Evolutionary conservation across 2,329 filamentous ascomycete genomes (phyloP).

Genomic region (Aotearoamyces nothofagi): DNA sequence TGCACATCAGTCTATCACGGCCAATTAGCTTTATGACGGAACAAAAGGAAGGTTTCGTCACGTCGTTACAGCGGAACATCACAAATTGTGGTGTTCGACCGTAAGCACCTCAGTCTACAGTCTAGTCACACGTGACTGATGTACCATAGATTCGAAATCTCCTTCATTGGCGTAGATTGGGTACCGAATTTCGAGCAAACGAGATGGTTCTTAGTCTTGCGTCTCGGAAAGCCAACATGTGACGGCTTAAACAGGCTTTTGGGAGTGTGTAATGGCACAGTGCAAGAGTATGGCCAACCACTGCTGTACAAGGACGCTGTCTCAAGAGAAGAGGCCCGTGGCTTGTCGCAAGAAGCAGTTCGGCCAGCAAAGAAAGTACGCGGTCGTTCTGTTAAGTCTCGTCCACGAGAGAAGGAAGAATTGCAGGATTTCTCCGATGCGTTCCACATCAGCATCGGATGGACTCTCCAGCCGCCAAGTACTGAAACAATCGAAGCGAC

Average conservation of each 20-base stretch:
- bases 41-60: constrained; percentile 55
- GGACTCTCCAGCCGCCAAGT: constrained; percentile 48
- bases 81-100: constrained; percentile 24
- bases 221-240: constrained; percentile 32
- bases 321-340: no score
- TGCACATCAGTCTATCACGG: constrained; percentile 84
- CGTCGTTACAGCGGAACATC: constrained; percentile 32
- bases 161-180: constrained; percentile 37
- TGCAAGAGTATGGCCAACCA: constrained; percentile 47
- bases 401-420: no score
- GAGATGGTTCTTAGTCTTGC: constrained; percentile 74
- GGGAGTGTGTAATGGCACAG: constrained; percentile 46
- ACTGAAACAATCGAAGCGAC: constrained; percentile 26
- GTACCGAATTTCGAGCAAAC: constrained; percentile 50
- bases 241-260: constrained; percentile 49
- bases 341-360: no score
- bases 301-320: constrained; percentile 63
- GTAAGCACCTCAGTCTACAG: constrained; percentile 20
- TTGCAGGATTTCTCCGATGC: constrained; percentile 31
- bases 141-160: constrained; percentile 11
- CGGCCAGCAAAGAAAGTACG: no score
- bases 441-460: constrained; percentile 85
- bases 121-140: constrained; percentile 6
- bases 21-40: constrained; percentile 60
- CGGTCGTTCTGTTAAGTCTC: no score